Evolutionary conservation across 352 stramenopile genomes (phyloP).

Genomic region (Phytophthora chlamydospora): DNA sequence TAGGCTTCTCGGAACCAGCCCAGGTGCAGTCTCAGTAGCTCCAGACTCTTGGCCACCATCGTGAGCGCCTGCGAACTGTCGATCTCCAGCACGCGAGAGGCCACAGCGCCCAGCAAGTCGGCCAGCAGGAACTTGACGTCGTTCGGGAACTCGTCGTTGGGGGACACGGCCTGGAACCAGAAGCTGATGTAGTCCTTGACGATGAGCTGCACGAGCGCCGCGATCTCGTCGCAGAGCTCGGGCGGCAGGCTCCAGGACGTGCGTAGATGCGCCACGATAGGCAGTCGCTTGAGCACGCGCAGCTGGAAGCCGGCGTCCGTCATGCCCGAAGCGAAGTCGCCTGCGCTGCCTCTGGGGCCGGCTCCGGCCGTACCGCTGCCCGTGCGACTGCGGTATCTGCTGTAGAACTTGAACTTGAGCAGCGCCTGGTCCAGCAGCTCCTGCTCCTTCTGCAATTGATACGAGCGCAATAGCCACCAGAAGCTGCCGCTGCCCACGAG

Average conservation of each 20-base stretch:
- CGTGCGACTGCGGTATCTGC: constrained; percentile 48
- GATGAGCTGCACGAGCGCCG: constrained; percentile 48
- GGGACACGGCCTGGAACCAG: constrained; percentile 74
- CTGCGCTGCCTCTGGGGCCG: constrained; percentile 6
- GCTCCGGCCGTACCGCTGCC: constrained; percentile 14
- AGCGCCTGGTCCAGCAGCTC: constrained; percentile 62
- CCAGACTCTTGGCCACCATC: constrained; percentile 62
- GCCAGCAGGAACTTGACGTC: constrained; percentile 72
- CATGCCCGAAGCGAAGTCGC: constrained; percentile 12
- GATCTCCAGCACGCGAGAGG: constrained; percentile 67
- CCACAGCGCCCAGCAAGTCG: constrained; percentile 63
- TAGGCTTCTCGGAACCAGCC: constrained; percentile 84
- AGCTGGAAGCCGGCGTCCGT: constrained; percentile 60
- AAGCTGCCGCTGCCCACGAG: constrained; percentile 53
- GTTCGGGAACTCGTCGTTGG: constrained; percentile 68
- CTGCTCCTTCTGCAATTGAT: constrained; percentile 67
- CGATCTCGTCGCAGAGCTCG: constrained; percentile 71
- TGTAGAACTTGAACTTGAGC: constrained; percentile 58
- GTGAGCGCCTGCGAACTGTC: constrained; percentile 72
- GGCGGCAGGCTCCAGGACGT: constrained; percentile 60
- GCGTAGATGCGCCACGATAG: constrained; percentile 62
- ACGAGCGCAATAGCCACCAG: constrained; percentile 69
- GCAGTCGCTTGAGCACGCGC: constrained; percentile 61
- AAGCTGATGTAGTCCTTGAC: constrained; percentile 68
- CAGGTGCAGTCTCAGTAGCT: constrained; percentile 74